Conservation (phyloP, 2,329 filamentous ascomycete genomes). For the Aureobasidium sp. region DNA sequence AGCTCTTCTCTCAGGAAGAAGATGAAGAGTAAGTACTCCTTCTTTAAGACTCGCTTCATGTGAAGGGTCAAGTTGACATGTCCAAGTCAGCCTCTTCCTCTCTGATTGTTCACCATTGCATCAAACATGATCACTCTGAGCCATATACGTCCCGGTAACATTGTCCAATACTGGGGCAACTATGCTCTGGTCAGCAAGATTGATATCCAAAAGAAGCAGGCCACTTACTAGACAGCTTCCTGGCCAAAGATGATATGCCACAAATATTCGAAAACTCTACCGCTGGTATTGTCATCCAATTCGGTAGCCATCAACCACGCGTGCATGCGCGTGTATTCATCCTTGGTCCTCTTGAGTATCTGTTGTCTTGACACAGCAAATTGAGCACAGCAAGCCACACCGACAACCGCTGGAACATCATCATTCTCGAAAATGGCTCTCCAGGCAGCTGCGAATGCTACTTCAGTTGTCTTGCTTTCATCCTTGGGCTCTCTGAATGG, state of each 20-base stretch:
- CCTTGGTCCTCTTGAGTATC: constrained; percentile 42
- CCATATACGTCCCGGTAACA: constrained; percentile 13
- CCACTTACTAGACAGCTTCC: constrained; percentile 10
- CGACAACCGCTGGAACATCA: constrained; percentile 23
- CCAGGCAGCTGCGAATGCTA: constrained; percentile 12
- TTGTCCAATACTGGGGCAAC: constrained; percentile 6
- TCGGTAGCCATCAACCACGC: constrained; percentile 55
- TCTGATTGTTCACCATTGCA: neutral
- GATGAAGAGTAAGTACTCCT: neutral
- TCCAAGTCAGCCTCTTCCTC: neutral
- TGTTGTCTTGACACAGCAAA: constrained; percentile 54
- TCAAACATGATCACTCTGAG: neutral
- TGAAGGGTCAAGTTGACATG: neutral
- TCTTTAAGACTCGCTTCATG: neutral
- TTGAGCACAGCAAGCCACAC: constrained; percentile 39
- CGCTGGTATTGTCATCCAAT: constrained; percentile 43
- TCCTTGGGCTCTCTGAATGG: constrained; percentile 21
- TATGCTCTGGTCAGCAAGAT: neutral
- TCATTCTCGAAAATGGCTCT: constrained; percentile 21
- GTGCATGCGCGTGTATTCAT: constrained; percentile 51
- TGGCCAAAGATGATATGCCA: constrained; percentile 44
- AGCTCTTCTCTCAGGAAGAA: neutral
- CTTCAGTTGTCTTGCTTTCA: constrained; percentile 20
- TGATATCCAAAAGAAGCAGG: too few relatives aligned
- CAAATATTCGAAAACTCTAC: constrained; percentile 56